Evolutionary conservation across 768 basidiomycete genomes (phyloP), one percentile per base, ranked within the genome.

Genomic region (Russula vinacea): DNA sequence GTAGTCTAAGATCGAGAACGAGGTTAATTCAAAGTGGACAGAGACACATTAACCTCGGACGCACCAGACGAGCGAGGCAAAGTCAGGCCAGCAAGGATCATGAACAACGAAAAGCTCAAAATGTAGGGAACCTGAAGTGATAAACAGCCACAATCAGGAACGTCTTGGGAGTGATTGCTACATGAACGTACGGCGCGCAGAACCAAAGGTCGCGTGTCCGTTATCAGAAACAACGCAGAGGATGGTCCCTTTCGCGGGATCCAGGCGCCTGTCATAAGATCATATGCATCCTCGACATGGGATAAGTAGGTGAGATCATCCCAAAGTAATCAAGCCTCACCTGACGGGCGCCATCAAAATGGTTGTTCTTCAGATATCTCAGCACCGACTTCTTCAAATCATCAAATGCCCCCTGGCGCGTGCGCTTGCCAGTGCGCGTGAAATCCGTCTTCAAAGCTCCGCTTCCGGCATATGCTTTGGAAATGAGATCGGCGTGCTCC

Each of bases 381-480:
- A 85, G 79, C 0, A 85, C 73, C 26, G 89, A 88, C 74, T 98
- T 98, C 74, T 84, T 80, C 0, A 91, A 91, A 75, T 99, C 97
- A 70, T 94, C 87, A 44, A 97, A 70, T 29, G 77, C 73, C 37
- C 97, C 97, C 65, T 87, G 84, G 57, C 78, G 84, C 2, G 94
- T 94, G 39, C 97, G 83, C 74, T 89, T 88, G 70, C 93, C 94
- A 0, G 94, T 98, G 56, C 95, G 82, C 19, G 96, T 98, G 73
- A 94, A 97, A 75, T 98, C 97, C 0, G 94, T 92, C 75, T 99
- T 99, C 69, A 99, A 75, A 1, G 97, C 97, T 14, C 91, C 96
- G 35, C 95, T 94, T 22, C 97, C 97, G 53, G 88, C 90, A 75
- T 99, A 99, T 0, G 95, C 94, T 52, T 81, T 84, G 0, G 94